A percentile compares a stretch with the other conserved stretches of the same genome.
Evolutionary conservation across 2,329 filamentous ascomycete species (phyloP).

Genomic region (Penicillium sp.): DNA sequence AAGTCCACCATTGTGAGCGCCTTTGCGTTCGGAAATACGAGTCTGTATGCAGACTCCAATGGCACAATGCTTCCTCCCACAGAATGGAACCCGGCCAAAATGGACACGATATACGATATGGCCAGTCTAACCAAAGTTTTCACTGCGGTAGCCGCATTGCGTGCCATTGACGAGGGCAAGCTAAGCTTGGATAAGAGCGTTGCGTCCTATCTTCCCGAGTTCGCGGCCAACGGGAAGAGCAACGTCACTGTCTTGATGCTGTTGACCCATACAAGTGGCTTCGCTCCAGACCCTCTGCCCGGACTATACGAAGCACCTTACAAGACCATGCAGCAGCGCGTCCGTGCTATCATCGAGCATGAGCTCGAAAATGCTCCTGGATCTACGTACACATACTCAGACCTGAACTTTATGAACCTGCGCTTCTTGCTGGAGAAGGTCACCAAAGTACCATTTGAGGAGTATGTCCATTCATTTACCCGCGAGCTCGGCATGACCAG

Average conservation of each 20-base stretch:
- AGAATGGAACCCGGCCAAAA: conserved; percentile 26
- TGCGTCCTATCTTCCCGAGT: neutral
- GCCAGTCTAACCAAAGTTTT: conserved; percentile 40
- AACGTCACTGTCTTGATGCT: neutral
- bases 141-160: conserved; percentile 20
- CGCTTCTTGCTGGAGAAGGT: conserved; percentile 29
- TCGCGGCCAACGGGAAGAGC: neutral
- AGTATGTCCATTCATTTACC: conserved; percentile 15
- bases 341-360: conserved; percentile 6
- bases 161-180: neutral
- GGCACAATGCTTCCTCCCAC: conserved; percentile 24
- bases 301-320: neutral
- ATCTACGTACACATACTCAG: conserved; percentile 32
- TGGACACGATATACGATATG: conserved; percentile 41
- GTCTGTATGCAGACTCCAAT: conserved; percentile 27
- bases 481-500: neutral
- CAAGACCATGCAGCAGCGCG: neutral
- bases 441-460: conserved; percentile 24
- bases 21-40: conserved; percentile 20
- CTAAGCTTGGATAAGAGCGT: neutral
- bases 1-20: conserved; percentile 18
- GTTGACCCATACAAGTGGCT: conserved; percentile 1
- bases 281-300: neutral
- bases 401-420: conserved; percentile 36
- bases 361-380: conserved; percentile 25